Evolutionary conservation across 805 yeast genomes (phyloP), one percentile per base, ranked within the genome.

Genomic region (Tetrapisispora taiwanensis): DNA sequence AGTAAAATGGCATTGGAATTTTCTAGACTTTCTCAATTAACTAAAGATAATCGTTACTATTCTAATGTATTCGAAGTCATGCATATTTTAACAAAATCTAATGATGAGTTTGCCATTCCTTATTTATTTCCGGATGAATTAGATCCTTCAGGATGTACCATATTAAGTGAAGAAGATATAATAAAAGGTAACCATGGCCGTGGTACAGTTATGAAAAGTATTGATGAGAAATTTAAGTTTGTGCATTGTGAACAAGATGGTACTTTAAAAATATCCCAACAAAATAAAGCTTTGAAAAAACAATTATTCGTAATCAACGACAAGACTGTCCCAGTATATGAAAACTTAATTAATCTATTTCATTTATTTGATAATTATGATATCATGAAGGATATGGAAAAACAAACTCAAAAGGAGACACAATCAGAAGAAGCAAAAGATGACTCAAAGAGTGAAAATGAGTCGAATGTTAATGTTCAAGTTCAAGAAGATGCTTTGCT

Each of bases 1-100:
- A 75, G 74, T 1, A 69, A 79, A 1, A 52, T 75, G 42, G 62
- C 75, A 0, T 57, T 78, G 35, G 83, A 78, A 51, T 73, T 78
- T 45, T 66, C 77, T 7, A 63, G 75, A 33, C 54, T 78, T 37
- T 62, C 81, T 1, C 78, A 76, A 46, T 43, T 78, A 20, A 73
- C 81, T 1, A 67, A 68, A 5, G 67, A 74, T 40, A 56, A 69
- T 46, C 64, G 61, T 39, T 78, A 75, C 56, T 75, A 66, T 55
- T 73, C 75, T 47, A 76, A 75, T 8, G 65, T 71, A 14, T 71
- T 71, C 22, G 65, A 73, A 33, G 61, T 75, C 17, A 71, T 72
- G 4, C 56, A 68, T 22, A 62, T 56, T 24, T 49, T 74, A 17
- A 56, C 65, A 20, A 60, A 60, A 4, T 65, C 71, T 12, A 48